phyloP scores from a whole-genome alignment of 495 filamentous ascomycete genomes.

The Recurvomyces mirabilis region DNA sequence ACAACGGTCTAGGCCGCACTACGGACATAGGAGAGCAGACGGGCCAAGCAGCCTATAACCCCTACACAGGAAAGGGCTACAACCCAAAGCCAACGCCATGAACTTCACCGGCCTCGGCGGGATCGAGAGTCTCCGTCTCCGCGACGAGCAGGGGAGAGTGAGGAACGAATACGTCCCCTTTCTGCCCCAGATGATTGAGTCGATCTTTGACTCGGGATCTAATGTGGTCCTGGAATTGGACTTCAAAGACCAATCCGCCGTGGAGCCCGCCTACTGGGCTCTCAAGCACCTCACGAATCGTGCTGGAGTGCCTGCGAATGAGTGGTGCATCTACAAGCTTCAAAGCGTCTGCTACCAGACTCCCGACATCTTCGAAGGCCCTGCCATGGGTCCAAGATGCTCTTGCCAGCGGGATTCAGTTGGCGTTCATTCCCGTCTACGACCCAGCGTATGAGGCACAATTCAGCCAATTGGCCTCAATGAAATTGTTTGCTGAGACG shows the following conservation, averaged over 20 bases:
- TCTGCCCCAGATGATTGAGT: slow-evolving; percentile 2
- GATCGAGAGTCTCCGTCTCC: background rate
- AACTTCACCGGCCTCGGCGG: slow-evolving; percentile 4
- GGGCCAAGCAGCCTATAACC: slow-evolving; percentile 5
- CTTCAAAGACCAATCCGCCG: slow-evolving; percentile 2
- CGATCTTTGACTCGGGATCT: slow-evolving; percentile 1
- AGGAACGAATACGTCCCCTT: slow-evolving; percentile 1
- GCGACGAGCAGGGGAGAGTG: slow-evolving; percentile 2
- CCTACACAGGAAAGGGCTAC: background rate
- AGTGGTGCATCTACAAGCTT: slow-evolving; percentile 7
- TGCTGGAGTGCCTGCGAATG: slow-evolving; percentile 6
- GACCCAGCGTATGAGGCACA: background rate
- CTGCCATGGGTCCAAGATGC: slow-evolving; percentile 9
- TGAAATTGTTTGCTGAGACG: slow-evolving; percentile 1
- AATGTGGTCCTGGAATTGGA: slow-evolving; percentile 3
- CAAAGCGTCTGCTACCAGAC: slow-evolving; percentile 2
- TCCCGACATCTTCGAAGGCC: slow-evolving; percentile 5
- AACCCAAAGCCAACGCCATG: background rate
- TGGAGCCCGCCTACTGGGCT: slow-evolving; percentile 4
- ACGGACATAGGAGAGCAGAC: slow-evolving; percentile 2
- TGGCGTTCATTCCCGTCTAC: slow-evolving; percentile 6
- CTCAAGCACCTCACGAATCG: slow-evolving; percentile 3
- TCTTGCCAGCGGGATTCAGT: slow-evolving; percentile 1
- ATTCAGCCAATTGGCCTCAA: background rate
- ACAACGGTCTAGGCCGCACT: background rate